A percentile compares a stretch with the other conserved stretches of the same genome.
These are phyloP conservation scores for Chlorella sorokiniana DNA, from an alignment of 139 green algal species.

Conservation along the genomic window DNA sequence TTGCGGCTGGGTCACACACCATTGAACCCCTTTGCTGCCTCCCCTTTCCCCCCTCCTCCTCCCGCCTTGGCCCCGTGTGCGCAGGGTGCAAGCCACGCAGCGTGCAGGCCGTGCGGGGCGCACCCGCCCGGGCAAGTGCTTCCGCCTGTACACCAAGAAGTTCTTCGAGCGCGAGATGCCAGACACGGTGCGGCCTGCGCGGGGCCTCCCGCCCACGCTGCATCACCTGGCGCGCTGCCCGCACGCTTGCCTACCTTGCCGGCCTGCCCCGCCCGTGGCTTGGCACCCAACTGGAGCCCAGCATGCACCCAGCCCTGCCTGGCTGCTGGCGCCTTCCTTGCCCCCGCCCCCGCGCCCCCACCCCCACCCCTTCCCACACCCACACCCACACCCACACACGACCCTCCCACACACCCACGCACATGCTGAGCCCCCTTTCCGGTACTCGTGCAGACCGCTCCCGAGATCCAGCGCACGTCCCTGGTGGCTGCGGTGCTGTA, in stretches of 20 bases:
- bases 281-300: too few species aligned
- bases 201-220: too few species aligned
- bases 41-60: not conserved
- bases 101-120: conserved; percentile 87
- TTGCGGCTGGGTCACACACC: not conserved
- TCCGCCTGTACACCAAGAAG: conserved; percentile 88
- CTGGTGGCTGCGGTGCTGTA: conserved; percentile 86
- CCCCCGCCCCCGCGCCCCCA: too few species aligned
- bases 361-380: too few species aligned
- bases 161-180: conserved; percentile 87
- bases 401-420: not conserved
- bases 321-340: not conserved
- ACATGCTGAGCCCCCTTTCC: not conserved
- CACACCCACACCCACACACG: not conserved
- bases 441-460: conserved; percentile 51
- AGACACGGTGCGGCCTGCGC: conserved; percentile 28
- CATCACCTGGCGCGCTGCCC: too few species aligned
- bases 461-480: conserved; percentile 93
- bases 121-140: conserved; percentile 90
- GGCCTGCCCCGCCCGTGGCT: too few species aligned
- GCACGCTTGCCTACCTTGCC: too few species aligned
- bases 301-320: too few species aligned
- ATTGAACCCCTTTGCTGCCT: not conserved
- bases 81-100: conserved; percentile 85
- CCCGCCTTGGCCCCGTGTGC: not conserved